Conservation (phyloP, 768 basidiomycete species). For the Tephrocybe sp. region DNA sequence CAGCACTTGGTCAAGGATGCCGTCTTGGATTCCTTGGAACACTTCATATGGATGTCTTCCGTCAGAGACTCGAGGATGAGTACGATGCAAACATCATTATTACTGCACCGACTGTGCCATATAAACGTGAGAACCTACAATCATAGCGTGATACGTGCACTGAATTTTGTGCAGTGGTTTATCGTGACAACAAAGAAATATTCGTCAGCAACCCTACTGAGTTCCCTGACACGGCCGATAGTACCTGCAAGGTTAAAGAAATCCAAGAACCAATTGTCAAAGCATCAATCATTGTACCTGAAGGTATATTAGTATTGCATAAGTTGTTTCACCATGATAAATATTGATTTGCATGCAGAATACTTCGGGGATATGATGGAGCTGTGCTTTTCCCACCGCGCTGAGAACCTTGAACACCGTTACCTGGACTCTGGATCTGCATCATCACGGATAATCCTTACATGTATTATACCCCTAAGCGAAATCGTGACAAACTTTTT, state of each 20-base stretch:
- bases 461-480: slow-evolving; percentile 81
- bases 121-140: slow-evolving; percentile 55
- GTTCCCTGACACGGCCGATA: slow-evolving; percentile 82
- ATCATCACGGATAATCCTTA: slow-evolving; percentile 73
- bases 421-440: slow-evolving; percentile 65
- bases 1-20: slow-evolving; percentile 93
- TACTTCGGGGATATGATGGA: slow-evolving; percentile 98
- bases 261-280: slow-evolving; percentile 93
- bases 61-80: slow-evolving; percentile 95
- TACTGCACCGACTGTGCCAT: slow-evolving; percentile 95
- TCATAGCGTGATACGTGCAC: slow-evolving; percentile 1
- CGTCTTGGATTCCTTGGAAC: slow-evolving; percentile 94
- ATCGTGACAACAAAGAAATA: slow-evolving; percentile 55
- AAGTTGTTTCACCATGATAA: neutral
- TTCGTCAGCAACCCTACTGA: slow-evolving; percentile 91
- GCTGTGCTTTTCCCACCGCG: slow-evolving; percentile 84
- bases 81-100: slow-evolving; percentile 93
- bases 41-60: slow-evolving; percentile 94
- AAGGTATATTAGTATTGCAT: slow-evolving; percentile 48
- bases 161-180: slow-evolving; percentile 55
- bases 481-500: slow-evolving; percentile 97
- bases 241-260: slow-evolving; percentile 57
- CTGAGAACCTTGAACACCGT: slow-evolving; percentile 76
- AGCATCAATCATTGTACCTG: slow-evolving; percentile 91
- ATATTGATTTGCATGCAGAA: slow-evolving; percentile 40